Percentiles rank a stretch among this genome's conserved stretches.
Conservation (phyloP, 2,329 filamentous ascomycete genomes). For the Aspergillus ibericus region DNA sequence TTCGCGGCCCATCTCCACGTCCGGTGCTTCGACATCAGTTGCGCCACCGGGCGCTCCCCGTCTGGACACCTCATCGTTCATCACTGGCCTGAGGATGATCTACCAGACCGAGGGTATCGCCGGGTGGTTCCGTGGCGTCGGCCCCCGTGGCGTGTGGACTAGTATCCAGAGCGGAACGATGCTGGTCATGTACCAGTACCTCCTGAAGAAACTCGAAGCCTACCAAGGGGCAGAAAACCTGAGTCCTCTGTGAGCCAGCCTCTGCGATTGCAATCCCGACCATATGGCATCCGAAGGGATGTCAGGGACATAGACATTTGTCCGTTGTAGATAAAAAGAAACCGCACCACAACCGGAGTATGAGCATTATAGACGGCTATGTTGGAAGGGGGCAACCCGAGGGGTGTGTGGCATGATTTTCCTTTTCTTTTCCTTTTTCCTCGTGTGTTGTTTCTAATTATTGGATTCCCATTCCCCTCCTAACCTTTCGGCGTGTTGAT, state of each 20-base stretch:
- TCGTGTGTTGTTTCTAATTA: constrained; percentile 5
- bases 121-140: constrained; percentile 93
- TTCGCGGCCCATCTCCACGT: constrained; percentile 80
- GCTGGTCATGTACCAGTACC: constrained; percentile 89
- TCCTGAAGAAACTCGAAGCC: constrained; percentile 74
- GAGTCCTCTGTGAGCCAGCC: constrained; percentile 16
- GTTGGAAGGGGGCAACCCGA: constrained; percentile 23
- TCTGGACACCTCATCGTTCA: constrained; percentile 85
- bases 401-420: constrained; percentile 14
- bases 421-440: constrained; percentile 12
- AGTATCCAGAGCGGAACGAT: constrained; percentile 96
- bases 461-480: constrained; percentile 3
- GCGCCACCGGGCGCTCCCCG: constrained; percentile 74
- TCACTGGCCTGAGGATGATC: constrained; percentile 80
- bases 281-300: background rate
- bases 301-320: background rate
- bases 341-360: constrained; percentile 2
- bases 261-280: background rate
- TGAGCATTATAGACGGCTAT: constrained; percentile 21
- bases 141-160: constrained; percentile 91
- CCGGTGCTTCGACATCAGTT: constrained; percentile 80
- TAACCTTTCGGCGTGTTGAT: background rate
- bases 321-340: constrained; percentile 11
- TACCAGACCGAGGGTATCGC: constrained; percentile 84
- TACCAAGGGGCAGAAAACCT: constrained; percentile 36